Base-by-base conservation (phyloP, 352 stramenopile species). In the Thalassiosira hispida region DNA sequence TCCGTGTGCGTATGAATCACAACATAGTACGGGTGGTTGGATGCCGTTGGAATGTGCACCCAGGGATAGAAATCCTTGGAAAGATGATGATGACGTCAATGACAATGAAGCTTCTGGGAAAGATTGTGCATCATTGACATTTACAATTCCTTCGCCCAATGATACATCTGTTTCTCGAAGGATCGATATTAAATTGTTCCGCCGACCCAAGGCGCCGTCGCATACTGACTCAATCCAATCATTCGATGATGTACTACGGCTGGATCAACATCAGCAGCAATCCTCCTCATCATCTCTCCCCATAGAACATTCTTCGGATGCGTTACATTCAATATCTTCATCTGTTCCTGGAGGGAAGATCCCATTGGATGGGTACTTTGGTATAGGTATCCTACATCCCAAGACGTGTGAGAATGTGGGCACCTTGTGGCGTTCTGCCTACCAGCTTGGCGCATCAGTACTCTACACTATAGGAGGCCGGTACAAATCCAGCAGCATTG, bases 391-490 rank as follows among this genome's bases (percentile, higher is more conserved):
- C 40, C 7, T 86, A n/a, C 42, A 73, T 20, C 72, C 73, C 42
- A 86, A 86, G 66, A 80, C 79, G 7, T 55, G 12, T 14, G 20
- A 51, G 27, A 87, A 87, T 40, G 25, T 79, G 11, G 80, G 80
- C 2, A 82, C 73, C 12, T 57, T 87, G 0, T 73, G 66, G 53
- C 44, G 75, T 71, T 82, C 75, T 20, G 68, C 80, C 31, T 77
- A 75, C 44, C 75, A 84, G 64, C 65, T 84, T 0, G 80, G 80
- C 22, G 79, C 75, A n/a, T 83, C 79, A 3, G 25, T 87, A 0
- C 14, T 80, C 2, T 87, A 81, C 51, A 87, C 73, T n/a, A 78
- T 87, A 18, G 80, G 75, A 62, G 62, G 53, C 55, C 67, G 80
- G 12, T 87, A 83, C 60, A 81, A 77, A 63, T n/a, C 49, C 5